Evolutionary conservation across 306 rosid genomes (phyloP).

Genomic region (Casuarina equisetifolia): DNA sequence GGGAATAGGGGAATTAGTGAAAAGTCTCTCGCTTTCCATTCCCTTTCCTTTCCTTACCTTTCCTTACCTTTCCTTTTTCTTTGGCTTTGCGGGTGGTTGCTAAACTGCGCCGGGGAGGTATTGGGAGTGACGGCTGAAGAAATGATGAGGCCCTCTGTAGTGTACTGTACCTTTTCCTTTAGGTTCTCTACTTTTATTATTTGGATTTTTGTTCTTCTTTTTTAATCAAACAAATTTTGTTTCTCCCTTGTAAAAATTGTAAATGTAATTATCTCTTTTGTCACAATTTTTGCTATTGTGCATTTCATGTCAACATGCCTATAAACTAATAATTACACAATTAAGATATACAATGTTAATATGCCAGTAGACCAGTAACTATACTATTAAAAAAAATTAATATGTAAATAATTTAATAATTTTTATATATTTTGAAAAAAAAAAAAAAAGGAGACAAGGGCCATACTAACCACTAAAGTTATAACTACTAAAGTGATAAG

Average conservation of each 20-base stretch:
- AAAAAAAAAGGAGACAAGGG: constrained; percentile 28
- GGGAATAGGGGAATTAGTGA: constrained; percentile 50
- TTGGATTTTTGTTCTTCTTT: background rate
- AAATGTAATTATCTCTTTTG: constrained; percentile 47
- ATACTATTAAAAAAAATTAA: too few species aligned
- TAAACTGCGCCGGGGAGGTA: constrained; percentile 45
- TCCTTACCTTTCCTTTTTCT: background rate
- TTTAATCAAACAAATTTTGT: constrained; percentile 66
- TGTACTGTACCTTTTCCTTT: constrained; percentile 24
- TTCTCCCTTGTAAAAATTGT: constrained; percentile 43
- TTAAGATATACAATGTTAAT: too few species aligned
- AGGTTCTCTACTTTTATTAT: background rate
- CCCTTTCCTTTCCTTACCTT: too few species aligned
- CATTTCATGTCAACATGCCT: too few species aligned
- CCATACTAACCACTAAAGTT: constrained; percentile 72
- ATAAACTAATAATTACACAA: too few species aligned
- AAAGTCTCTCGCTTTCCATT: too few species aligned
- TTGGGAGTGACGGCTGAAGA: constrained; percentile 56
- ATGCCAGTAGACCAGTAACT: too few species aligned
- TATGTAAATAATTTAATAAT: too few species aligned
- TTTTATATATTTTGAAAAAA: too few species aligned
- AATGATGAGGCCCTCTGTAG: constrained; percentile 67
- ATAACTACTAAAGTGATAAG: constrained; percentile 63
- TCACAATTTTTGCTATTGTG: background rate
- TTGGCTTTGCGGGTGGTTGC: constrained; percentile 21